These are phyloP conservation scores for Debaryomyces subglobosus DNA, from an alignment of 1,139 yeast species.

Conservation along the genomic window DNA sequence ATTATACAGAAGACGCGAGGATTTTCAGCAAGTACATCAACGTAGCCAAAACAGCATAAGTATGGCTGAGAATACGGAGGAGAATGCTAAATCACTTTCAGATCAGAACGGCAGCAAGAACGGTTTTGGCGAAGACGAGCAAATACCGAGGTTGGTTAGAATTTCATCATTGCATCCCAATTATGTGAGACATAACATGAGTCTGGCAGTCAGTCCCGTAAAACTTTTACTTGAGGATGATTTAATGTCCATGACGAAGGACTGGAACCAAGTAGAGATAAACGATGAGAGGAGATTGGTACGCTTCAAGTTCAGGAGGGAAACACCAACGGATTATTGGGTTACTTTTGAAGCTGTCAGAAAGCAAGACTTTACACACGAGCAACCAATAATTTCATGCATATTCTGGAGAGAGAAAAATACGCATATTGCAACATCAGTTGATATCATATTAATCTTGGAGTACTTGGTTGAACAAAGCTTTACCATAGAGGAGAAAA, in stretches of 20 bases:
- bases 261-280: slow-evolving; percentile 40
- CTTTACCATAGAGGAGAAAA: slow-evolving; percentile 70
- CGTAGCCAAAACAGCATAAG: not conserved
- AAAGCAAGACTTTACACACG: slow-evolving; percentile 25
- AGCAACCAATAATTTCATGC: slow-evolving; percentile 53
- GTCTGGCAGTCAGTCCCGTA: slow-evolving; percentile 23
- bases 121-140: not conserved
- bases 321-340: slow-evolving; percentile 25
- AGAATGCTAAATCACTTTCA: not conserved
- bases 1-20: not conserved
- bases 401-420: slow-evolving; percentile 60
- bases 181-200: slow-evolving; percentile 19
- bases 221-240: slow-evolving; percentile 20
- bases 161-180: slow-evolving; percentile 24
- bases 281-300: slow-evolving; percentile 39
- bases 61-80: not conserved
- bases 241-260: slow-evolving; percentile 27
- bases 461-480: slow-evolving; percentile 60
- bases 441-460: slow-evolving; percentile 60
- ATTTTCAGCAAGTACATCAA: not conserved
- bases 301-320: slow-evolving; percentile 30
- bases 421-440: slow-evolving; percentile 62
- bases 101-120: not conserved
- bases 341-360: slow-evolving; percentile 30
- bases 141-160: slow-evolving; percentile 20